Evolutionary conservation across 2,329 filamentous ascomycete species (phyloP).

Genomic region (Colletotrichum gigasporum): DNA sequence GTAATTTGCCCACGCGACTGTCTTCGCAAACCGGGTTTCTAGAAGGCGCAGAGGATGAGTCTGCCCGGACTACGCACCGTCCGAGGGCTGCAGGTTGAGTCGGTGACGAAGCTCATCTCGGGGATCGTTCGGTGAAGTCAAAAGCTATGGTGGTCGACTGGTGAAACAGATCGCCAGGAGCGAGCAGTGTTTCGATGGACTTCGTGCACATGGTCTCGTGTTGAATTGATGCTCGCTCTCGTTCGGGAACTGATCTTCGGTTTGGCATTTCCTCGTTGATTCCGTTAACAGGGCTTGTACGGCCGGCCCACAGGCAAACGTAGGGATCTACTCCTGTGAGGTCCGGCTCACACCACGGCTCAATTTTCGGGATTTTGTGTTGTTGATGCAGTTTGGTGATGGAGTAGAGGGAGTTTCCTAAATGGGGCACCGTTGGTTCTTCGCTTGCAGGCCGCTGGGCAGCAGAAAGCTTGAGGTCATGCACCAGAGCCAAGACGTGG

Average conservation of each 20-base stretch:
- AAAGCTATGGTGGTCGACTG: neutral
- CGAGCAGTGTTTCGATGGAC: neutral
- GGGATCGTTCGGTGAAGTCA: neutral
- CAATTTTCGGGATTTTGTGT: too few relatives aligned
- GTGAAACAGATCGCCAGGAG: neutral
- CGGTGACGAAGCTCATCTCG: neutral
- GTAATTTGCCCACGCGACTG: too few relatives aligned
- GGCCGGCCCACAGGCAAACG: neutral
- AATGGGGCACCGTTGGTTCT: neutral
- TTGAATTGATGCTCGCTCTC: neutral
- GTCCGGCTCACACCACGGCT: too few relatives aligned
- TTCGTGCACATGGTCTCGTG: slow-evolving; percentile 3
- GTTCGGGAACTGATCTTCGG: neutral
- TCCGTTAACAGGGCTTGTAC: neutral
- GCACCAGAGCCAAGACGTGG: slow-evolving; percentile 6
- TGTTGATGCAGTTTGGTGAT: too few relatives aligned
- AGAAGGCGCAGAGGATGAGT: too few relatives aligned
- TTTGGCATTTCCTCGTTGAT: neutral
- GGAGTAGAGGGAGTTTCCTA: too few relatives aligned
- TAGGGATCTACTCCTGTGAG: neutral
- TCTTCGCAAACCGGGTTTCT: too few relatives aligned
- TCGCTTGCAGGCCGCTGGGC: neutral
- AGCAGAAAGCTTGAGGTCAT: neutral
- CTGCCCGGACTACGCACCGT: too few relatives aligned
- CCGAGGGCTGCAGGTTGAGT: neutral